Conservation (phyloP, 345 rosid species). For the Lenwebbia sp. region DNA sequence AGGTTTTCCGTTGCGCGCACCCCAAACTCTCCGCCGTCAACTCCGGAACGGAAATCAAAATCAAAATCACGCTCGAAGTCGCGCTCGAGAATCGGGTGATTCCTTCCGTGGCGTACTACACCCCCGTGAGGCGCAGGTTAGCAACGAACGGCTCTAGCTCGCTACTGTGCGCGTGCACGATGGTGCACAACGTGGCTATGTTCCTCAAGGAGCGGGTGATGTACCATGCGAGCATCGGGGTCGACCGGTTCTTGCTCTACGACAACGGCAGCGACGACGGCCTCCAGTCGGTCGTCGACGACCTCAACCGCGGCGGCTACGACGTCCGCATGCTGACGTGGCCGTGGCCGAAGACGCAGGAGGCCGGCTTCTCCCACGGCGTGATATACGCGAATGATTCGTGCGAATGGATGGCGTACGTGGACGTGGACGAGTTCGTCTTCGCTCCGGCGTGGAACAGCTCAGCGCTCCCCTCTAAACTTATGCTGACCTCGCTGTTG, state of each 20-base stretch:
- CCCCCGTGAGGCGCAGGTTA: conserved; percentile 16
- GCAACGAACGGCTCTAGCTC: not conserved
- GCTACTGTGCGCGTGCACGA: conserved; percentile 56
- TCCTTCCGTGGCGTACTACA: conserved; percentile 68
- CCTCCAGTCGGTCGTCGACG: conserved; percentile 17
- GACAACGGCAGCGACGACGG: conserved; percentile 75
- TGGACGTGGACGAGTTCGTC: conserved; percentile 78
- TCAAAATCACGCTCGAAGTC: conserved; percentile 47
- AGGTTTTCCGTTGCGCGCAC: conserved; percentile 64
- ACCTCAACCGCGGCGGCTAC: conserved; percentile 36
- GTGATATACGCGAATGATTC: conserved; percentile 33
- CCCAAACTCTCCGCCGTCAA: conserved; percentile 13
- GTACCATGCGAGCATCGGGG: conserved; percentile 66
- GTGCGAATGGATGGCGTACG: conserved; percentile 70
- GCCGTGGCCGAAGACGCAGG: conserved; percentile 92
- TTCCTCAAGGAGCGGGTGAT: conserved; percentile 70
- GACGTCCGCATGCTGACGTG: conserved; percentile 36
- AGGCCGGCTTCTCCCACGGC: conserved; percentile 82
- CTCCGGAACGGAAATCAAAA: not conserved
- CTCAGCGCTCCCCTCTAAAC: conserved; percentile 19
- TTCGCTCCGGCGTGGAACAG: conserved; percentile 52
- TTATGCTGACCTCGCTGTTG: conserved; percentile 32
- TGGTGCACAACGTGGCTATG: conserved; percentile 79
- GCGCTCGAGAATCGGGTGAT: conserved; percentile 10
- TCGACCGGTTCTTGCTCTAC: conserved; percentile 58